Evolutionary conservation across 1,284 basidiomycete species (phyloP).

Genomic region (Golubevia sp.): DNA sequence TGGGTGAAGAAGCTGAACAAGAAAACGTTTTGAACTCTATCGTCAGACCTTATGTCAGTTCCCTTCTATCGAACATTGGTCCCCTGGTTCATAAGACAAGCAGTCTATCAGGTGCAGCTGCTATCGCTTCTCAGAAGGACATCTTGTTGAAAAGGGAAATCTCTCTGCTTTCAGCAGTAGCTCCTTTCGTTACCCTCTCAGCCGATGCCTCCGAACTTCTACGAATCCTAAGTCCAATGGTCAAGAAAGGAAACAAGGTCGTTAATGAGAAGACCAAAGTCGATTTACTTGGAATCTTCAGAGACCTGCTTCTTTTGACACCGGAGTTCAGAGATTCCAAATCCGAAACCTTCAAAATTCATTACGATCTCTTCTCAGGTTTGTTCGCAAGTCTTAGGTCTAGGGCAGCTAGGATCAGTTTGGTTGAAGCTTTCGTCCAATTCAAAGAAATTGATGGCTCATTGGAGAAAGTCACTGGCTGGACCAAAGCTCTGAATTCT

Average conservation of each 20-base stretch:
- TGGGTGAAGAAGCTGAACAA: background rate
- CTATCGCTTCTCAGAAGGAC: conserved; percentile 28
- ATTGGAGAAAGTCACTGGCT: conserved; percentile 26
- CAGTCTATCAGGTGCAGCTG: conserved; percentile 15
- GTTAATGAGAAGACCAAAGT: conserved; percentile 51
- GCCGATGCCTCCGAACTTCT: conserved; percentile 37
- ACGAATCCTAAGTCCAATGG: conserved; percentile 47
- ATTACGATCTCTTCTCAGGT: conserved; percentile 41
- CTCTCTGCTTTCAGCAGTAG: conserved; percentile 36
- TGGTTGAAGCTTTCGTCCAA: conserved; percentile 39
- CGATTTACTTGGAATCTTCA: conserved; percentile 49
- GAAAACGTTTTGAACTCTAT: conserved; percentile 10
- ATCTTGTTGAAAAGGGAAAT: conserved; percentile 50
- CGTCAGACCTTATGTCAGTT: conserved; percentile 31
- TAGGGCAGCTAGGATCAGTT: conserved; percentile 25
- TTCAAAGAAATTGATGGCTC: conserved; percentile 35
- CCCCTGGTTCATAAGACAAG: conserved; percentile 25
- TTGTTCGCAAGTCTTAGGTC: conserved; percentile 43
- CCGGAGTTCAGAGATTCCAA: conserved; percentile 27
- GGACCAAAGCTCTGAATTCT: conserved; percentile 72
- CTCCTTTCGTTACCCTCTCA: conserved; percentile 33
- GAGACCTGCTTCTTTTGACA: conserved; percentile 40
- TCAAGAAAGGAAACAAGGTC: conserved; percentile 43
- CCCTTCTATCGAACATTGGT: conserved; percentile 32
- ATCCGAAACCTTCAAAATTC: conserved; percentile 25